phyloP scores from a whole-genome alignment of 257 asterid genomes.

The Solanum ossicruentum region DNA sequence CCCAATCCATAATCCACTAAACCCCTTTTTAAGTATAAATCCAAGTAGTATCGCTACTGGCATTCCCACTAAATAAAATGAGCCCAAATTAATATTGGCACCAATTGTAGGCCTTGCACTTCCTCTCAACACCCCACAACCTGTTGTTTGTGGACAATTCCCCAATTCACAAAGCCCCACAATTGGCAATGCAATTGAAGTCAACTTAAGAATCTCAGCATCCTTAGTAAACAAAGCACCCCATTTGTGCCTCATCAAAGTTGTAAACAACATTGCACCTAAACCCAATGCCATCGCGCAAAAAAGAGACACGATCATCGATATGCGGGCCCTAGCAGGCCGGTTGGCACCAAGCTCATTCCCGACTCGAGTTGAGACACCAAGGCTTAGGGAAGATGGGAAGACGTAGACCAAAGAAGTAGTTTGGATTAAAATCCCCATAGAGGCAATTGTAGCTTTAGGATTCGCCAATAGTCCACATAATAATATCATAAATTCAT shows the following conservation, averaged over 20 bases:
- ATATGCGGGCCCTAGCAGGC: conserved; percentile 49
- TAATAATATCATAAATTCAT: conserved; percentile 76
- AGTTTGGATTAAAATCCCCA: conserved; percentile 86
- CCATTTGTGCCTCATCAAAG: conserved; percentile 56
- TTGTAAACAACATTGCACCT: conserved; percentile 54
- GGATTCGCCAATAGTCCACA: conserved; percentile 70
- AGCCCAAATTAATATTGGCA: conserved; percentile 71
- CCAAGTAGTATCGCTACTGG: conserved; percentile 83
- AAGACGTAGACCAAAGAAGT: conserved; percentile 81
- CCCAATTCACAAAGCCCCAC: conserved; percentile 92
- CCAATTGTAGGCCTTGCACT: conserved; percentile 79
- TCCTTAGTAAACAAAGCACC: conserved; percentile 61
- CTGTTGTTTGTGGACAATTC: conserved; percentile 92
- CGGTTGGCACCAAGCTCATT: conserved; percentile 70
- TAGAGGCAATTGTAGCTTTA: conserved; percentile 65
- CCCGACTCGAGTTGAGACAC: conserved; percentile 71
- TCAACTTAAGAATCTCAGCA: conserved; percentile 50
- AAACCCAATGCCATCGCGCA: conserved; percentile 49
- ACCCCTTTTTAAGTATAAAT: conserved; percentile 60
- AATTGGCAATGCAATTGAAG: conserved; percentile 69
- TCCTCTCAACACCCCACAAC: conserved; percentile 83
- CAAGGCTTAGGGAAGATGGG: conserved; percentile 71
- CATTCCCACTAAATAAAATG: conserved; percentile 89
- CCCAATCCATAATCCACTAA: conserved; percentile 81
- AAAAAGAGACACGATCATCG: conserved; percentile 43